A percentile compares a stretch with the other conserved stretches of the same genome.
Evolutionary conservation across 2,329 filamentous ascomycete genomes (phyloP).

Genomic region (Sporothrix phasma): DNA sequence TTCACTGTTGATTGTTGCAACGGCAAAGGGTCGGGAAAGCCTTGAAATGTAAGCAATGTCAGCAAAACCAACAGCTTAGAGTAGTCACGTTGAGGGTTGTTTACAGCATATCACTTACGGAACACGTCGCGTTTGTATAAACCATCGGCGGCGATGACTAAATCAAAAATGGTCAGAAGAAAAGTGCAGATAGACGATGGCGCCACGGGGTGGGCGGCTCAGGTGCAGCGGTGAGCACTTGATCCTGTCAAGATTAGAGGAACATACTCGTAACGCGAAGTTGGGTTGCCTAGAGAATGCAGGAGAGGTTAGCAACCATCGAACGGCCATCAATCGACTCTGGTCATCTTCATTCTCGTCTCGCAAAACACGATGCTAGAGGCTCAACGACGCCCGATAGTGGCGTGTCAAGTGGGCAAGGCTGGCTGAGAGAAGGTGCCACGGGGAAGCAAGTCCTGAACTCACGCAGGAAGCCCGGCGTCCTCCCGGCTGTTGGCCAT

Average conservation of each 20-base stretch:
- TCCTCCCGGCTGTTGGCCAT: constrained; percentile 28
- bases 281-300: constrained; percentile 63
- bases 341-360: not conserved
- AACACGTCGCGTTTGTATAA: constrained; percentile 99
- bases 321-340: not conserved
- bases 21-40: constrained; percentile 93
- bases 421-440: not conserved
- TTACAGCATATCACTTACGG: constrained; percentile 52
- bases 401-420: not conserved
- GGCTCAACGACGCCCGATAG: not conserved
- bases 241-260: constrained; percentile 17
- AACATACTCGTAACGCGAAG: constrained; percentile 80
- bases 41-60: constrained; percentile 35
- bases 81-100: too few relatives aligned
- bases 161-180: constrained; percentile 8
- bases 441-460: constrained; percentile 21
- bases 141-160: constrained; percentile 97
- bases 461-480: constrained; percentile 54
- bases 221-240: not conserved
- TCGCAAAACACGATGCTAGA: not conserved
- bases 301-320: constrained; percentile 9
- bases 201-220: not conserved
- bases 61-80: too few relatives aligned
- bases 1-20: constrained; percentile 93
- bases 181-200: not conserved